These are phyloP conservation scores for Adansonia digitata DNA, from an alignment of 345 rosid genomes.

Conservation along the genomic window DNA sequence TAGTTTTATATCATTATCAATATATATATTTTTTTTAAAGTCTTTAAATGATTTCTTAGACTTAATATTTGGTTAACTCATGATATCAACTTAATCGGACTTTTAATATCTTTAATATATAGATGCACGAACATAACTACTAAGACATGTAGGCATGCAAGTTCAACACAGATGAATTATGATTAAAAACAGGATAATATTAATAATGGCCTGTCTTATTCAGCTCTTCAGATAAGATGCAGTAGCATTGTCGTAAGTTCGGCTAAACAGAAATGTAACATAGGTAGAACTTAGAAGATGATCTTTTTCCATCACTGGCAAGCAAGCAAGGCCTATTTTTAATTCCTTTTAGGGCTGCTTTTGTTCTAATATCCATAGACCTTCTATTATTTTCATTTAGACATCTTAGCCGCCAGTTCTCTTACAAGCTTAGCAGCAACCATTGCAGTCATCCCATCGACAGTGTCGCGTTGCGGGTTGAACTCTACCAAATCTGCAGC, in stretches of 20 bases:
- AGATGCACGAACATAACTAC: not conserved
- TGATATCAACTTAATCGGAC: too few species aligned
- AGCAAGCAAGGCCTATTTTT: not conserved
- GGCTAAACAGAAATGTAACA: not conserved
- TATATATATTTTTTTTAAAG: too few species aligned
- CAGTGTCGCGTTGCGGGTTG: constrained; percentile 97
- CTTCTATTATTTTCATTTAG: constrained; percentile 35
- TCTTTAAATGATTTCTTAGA: too few species aligned
- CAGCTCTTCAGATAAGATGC: not conserved
- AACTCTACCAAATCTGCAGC: constrained; percentile 97
- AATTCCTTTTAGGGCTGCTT: not conserved
- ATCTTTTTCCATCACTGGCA: not conserved
- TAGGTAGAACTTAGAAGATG: not conserved
- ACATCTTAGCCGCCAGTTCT: constrained; percentile 85
- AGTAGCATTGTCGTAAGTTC: not conserved
- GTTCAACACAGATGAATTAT: not conserved
- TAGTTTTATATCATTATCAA: too few species aligned
- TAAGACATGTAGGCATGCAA: not conserved
- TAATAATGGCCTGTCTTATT: not conserved
- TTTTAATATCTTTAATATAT: too few species aligned
- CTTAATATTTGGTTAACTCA: too few species aligned
- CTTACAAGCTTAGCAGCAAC: constrained; percentile 97
- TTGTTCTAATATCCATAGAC: not conserved
- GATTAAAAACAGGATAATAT: not conserved
- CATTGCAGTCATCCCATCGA: constrained; percentile 98